Evolutionary conservation across 2,329 filamentous ascomycete species (phyloP).

Genomic region (Proliferodiscus dingleyae): DNA sequence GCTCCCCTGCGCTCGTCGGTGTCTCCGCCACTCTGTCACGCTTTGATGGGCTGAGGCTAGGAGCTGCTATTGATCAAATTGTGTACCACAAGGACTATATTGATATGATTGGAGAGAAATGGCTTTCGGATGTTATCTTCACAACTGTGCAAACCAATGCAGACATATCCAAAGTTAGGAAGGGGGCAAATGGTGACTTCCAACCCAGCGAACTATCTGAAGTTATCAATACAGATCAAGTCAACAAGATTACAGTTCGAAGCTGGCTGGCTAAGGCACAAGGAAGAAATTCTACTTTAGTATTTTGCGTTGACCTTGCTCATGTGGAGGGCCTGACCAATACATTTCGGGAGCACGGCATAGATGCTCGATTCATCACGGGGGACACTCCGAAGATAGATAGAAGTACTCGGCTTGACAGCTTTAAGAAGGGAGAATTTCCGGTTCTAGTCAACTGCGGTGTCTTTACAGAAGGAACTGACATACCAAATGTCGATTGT

Average conservation of each 20-base stretch:
- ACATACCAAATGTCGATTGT: conserved; percentile 96
- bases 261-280: conserved; percentile 77
- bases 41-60: conserved; percentile 78
- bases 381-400: conserved; percentile 68
- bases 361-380: conserved; percentile 85
- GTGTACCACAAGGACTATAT: conserved; percentile 88
- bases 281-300: conserved; percentile 75
- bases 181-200: conserved; percentile 70
- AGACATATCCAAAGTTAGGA: conserved; percentile 68
- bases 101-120: conserved; percentile 82
- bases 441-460: conserved; percentile 92
- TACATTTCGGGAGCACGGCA: conserved; percentile 69
- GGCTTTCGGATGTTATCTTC: conserved; percentile 88
- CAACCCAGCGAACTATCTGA: conserved; percentile 69
- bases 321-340: conserved; percentile 74
- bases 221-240: conserved; percentile 74
- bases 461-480: conserved; percentile 94
- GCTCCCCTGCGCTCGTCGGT: conserved; percentile 69
- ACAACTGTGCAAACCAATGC: conserved; percentile 84
- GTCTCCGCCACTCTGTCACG: conserved; percentile 79
- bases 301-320: conserved; percentile 87
- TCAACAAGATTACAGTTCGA: conserved; percentile 80
- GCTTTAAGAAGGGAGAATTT: conserved; percentile 71
- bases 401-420: conserved; percentile 65
- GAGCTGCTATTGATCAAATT: conserved; percentile 85